Evolutionary conservation across 2,329 filamentous ascomycete species (phyloP), one percentile per base, ranked within the genome.

Genomic region (Calonectria henricotiae): DNA sequence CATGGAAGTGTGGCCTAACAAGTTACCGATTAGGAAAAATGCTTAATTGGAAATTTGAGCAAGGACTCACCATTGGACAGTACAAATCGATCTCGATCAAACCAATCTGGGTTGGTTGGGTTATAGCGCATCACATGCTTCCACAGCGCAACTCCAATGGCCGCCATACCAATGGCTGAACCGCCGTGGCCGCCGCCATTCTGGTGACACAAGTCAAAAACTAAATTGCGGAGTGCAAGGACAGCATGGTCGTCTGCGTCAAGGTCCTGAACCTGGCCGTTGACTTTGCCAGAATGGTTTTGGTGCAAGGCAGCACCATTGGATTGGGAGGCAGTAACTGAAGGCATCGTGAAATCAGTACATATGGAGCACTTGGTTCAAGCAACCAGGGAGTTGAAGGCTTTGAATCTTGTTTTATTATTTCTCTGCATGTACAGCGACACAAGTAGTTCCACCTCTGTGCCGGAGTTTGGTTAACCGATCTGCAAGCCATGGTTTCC

Each of bases 121-220:
- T 86, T 83, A 71, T 89, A 91, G 35, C 83, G 83, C 89, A 91
- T 91, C 4, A 83, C 82, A 76, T 91, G 88, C 74, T 89, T 90
- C 84, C 85, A 91, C 3, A 91, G 78, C 0, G 81, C 79, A 11
- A 84, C 76, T 11, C 71, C 74, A 60, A 70, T 76, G 13, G 69
- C 73, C 17, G 71, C 71, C 71, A 73, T 60, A 13, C 37, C 67
- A 43, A 68, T 67, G 17, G 67, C 67, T n/a, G 68, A 67, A 17
- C 69, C 69, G 13, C 69, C 69, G 27, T 71, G 69, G 13, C 69
- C 69, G 13, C 69, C 69, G 2, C 69, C 69, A 62, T 71, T 68
- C 4, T 71, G 69, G 6, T 62, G 51, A 23, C 69, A 71, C 11
- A 71, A 17, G 15, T 71, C 69, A 27, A 71, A 71, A 13, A 71